Base-by-base conservation (phyloP, 495 filamentous ascomycete genomes). In the Cercophora sp. region DNA sequence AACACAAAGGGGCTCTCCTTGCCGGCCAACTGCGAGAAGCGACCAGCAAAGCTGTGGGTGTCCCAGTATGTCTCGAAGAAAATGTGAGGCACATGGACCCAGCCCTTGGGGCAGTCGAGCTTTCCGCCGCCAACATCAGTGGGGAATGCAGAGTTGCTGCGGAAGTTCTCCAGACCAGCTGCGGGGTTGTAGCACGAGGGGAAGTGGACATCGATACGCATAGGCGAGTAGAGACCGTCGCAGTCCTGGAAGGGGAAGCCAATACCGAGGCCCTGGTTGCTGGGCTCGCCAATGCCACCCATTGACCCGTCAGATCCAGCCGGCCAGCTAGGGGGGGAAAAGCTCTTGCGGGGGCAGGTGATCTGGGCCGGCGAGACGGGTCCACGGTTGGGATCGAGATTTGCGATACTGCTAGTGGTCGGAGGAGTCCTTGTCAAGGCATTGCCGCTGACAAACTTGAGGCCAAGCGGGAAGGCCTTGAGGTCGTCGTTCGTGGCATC, bases 361-460 rank as follows among this genome's bases (percentile, higher is more conserved):
- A 66, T 67, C 66, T 77, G 55, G 24, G 77, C 77, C 11, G 70
- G 61, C 56, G 72, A 63, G 48, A 76, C 59, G 8, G 66, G 61
- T 0, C 71, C 72, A 44, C 62, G 66, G 62, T 56, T 71, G 20
- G 65, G 72, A 60, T 71, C 70, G 48, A 66, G 63, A 60, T 69
- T 70, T 51, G 42, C 35, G 44, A 43, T 59, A 53, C 67, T 67
- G 5, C 61, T 63, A 6, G 52, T 65, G 9, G 44, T 32, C 2
- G 73, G 73, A 9, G 64, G 56, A 3, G 60, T 52, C 43, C 83
- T 74, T 34, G 77, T 65, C 56, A 57, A 66, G 1, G 85, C 67
- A 59, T 86, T 70, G 47, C 88, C 88, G 50, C 81, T 80, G 24
- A 91, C 41, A 77, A 92, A 89, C 61, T 85, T 83, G 56, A 91